Base-by-base conservation (phyloP, 176 grass and related monocot genomes). In the Luzula sylvatica region DNA sequence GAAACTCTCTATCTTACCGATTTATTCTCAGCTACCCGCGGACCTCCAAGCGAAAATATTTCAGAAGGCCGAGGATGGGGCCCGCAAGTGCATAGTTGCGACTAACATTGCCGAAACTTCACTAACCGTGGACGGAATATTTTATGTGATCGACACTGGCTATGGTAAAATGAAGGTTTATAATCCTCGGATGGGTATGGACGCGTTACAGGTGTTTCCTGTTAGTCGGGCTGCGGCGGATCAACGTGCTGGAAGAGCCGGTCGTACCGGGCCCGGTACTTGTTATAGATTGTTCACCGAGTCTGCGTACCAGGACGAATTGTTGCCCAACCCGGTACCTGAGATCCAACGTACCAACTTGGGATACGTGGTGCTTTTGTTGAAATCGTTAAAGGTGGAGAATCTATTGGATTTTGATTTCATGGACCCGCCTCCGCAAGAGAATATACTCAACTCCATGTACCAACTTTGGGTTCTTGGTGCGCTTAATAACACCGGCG, bases 91-190 rank as follows among this genome's bases (percentile, higher is more conserved):
- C 60, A 88, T 95, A 38, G 90, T 95, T 53, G 90, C 90, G 56
- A 95, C 90, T 41, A 95, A 95, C 55, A 95, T 95, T 79, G 80
- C 90, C 7, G 90, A 95, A 83, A 95, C 90, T 4, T 95, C 90
- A 9, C 78, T 95, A n/a, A 95, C 90, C 26, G 90, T 95, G 8
- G 90, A 95, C 64, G 90, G 90, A 66, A 95, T 95, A 54, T 88
- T 86, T 53, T 95, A 88, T 53, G 90, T 95, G 53, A 88, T 95
- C 15, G 90, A 95, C 70, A 95, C 77, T 3, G 90, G 90, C 8
- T 95, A 95, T 65, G 90, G 90, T 64, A 96, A 96, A 53, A 96
- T 96, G 90, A 89, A 96, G 65, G 90, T 96, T 13, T 96, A 96
- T 66, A 96, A 96, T 56, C 90, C 90, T 41, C 53, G 77, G 53